Percentiles rank a stretch among this genome's conserved stretches.
Evolutionary conservation across 2,329 filamentous ascomycete genomes (phyloP).

Genomic region (Arthrobotrys conoides): DNA sequence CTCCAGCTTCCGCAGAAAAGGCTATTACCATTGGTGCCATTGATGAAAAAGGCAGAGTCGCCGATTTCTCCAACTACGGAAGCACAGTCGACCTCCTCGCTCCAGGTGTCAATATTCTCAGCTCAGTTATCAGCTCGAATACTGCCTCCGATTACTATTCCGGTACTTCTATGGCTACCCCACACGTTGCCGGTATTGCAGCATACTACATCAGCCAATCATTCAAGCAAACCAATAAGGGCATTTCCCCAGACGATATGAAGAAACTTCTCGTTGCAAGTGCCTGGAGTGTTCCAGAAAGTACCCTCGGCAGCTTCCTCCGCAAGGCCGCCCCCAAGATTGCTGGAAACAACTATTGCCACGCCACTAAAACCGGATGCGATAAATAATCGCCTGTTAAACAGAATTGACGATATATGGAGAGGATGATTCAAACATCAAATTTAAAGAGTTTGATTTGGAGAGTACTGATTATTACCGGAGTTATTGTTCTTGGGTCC

Average conservation of each 20-base stretch:
- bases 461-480: background rate
- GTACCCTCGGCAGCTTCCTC: background rate
- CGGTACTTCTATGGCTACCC: constrained; percentile 73
- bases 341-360: constrained; percentile 18
- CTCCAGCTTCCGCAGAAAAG: constrained; percentile 67
- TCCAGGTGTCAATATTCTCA: constrained; percentile 72
- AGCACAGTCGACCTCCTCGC: constrained; percentile 72
- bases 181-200: constrained; percentile 77
- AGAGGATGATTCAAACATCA: background rate
- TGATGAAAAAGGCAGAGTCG: constrained; percentile 64
- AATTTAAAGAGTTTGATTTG: background rate
- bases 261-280: background rate
- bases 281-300: background rate
- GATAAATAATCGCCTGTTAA: no score
- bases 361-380: no score
- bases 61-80: constrained; percentile 69
- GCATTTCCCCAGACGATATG: background rate
- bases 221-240: background rate
- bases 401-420: no score
- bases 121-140: constrained; percentile 70
- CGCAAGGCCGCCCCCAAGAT: background rate
- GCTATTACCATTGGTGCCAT: constrained; percentile 69
- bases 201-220: constrained; percentile 72
- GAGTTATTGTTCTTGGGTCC: background rate
- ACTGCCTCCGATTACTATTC: constrained; percentile 70